Conservation (phyloP, 345 rosid genomes). For the Eucalyptus leucophloia region DNA sequence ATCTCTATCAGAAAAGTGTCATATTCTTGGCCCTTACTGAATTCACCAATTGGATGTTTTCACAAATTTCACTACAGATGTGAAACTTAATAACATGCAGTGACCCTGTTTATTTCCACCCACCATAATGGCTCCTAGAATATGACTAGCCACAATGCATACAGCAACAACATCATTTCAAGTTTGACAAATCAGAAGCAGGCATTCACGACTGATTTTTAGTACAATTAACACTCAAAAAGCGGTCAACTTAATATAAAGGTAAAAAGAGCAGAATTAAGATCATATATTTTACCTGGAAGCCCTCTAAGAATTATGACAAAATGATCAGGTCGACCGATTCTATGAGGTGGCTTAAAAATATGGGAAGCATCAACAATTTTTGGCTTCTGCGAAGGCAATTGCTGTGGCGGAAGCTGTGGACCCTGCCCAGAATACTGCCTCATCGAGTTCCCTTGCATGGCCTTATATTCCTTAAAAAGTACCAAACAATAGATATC, state of each 20-base stretch:
- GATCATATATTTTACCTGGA: slow-evolving; percentile 38
- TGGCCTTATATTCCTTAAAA: slow-evolving; percentile 11
- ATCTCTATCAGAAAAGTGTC: neutral
- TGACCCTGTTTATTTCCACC: neutral
- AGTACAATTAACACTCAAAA: neutral
- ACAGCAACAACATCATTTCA: neutral
- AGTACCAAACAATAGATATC: neutral
- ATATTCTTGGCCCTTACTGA: neutral
- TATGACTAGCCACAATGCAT: neutral
- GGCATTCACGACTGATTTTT: neutral
- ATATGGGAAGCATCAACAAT: slow-evolving; percentile 55
- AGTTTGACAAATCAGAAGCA: neutral
- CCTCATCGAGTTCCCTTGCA: slow-evolving; percentile 11
- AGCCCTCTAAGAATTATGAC: slow-evolving; percentile 88
- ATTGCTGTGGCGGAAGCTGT: slow-evolving; percentile 13
- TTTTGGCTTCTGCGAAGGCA: slow-evolving; percentile 36
- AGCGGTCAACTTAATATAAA: neutral
- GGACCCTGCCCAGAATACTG: slow-evolving; percentile 11
- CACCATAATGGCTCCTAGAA: neutral
- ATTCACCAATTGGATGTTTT: neutral
- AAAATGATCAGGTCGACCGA: slow-evolving; percentile 72
- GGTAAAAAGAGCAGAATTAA: neutral
- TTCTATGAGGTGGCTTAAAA: slow-evolving; percentile 59
- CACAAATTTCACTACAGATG: neutral
- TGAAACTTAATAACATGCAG: neutral